These are phyloP conservation scores for Kwoniella bestiolae DNA, from an alignment of 768 basidiomycete genomes.

Conservation along the genomic window DNA sequence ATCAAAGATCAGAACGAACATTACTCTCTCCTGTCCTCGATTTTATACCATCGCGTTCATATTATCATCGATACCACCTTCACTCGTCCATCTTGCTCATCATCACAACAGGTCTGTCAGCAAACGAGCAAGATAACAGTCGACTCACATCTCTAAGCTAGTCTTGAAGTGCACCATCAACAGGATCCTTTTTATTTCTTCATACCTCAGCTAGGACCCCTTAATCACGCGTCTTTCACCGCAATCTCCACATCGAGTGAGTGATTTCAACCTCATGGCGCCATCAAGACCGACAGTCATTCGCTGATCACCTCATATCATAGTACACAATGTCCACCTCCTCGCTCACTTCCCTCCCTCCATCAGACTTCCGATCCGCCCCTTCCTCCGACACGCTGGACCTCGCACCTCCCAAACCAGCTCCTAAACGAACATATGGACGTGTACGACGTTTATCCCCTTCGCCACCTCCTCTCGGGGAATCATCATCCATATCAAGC, in stretches of 20 bases:
- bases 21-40: background rate
- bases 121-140: no score
- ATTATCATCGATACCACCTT: background rate
- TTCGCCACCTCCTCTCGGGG: slow-evolving; percentile 12
- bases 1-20: background rate
- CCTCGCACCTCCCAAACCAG: slow-evolving; percentile 14
- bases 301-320: background rate
- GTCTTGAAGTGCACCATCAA: background rate
- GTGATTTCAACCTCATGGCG: no score
- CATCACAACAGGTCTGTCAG: no score
- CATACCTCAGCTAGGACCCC: background rate
- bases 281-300: no score
- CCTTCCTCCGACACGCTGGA: slow-evolving; percentile 19
- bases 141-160: no score
- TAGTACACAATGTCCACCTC: slow-evolving; percentile 23
- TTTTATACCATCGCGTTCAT: background rate
- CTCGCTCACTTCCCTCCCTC: slow-evolving; percentile 20
- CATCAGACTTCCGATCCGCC: slow-evolving; percentile 1
- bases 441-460: slow-evolving; percentile 15
- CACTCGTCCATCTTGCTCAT: background rate
- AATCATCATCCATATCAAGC: background rate
- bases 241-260: background rate
- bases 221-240: slow-evolving; percentile 4
- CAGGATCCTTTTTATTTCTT: background rate
- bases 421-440: slow-evolving; percentile 23